These are phyloP conservation scores for Sungouiozyma intestinalis DNA, from an alignment of 805 yeast genomes.

Conservation along the genomic window DNA sequence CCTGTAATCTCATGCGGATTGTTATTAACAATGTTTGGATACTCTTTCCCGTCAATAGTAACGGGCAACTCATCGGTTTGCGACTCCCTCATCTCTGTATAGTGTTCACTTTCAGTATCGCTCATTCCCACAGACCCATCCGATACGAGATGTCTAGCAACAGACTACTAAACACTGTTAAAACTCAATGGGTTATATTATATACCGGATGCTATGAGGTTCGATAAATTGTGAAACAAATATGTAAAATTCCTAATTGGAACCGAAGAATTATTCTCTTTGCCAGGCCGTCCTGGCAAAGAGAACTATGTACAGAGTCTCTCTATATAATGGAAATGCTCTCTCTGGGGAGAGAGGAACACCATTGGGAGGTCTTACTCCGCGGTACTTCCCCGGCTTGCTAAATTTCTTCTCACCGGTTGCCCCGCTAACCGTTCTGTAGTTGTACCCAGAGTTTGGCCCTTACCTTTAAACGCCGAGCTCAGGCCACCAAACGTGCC, in stretches of 20 bases:
- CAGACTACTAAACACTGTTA: too few species aligned
- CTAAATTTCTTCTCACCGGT: background rate
- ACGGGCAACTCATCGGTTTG: constrained; percentile 1
- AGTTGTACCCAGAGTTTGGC: constrained; percentile 4
- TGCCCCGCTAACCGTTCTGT: background rate
- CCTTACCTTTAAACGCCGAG: background rate
- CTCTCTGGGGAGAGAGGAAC: constrained; percentile 5
- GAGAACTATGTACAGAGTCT: too few species aligned
- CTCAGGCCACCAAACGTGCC: constrained; percentile 4
- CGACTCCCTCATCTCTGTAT: background rate
- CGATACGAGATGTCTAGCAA: too few species aligned
- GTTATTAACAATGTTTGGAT: constrained; percentile 31
- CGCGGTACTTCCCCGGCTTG: background rate
- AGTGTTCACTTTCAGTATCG: background rate
- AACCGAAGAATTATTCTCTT: background rate
- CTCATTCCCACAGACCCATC: too few species aligned
- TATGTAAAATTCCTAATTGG: background rate
- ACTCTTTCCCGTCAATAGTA: constrained; percentile 3
- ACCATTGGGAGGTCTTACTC: background rate
- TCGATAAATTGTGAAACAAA: background rate
- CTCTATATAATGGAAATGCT: too few species aligned
- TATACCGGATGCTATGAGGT: background rate
- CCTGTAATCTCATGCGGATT: constrained; percentile 34
- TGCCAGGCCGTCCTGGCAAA: too few species aligned
- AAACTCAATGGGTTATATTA: background rate